Evolutionary conservation across 2,329 filamentous ascomycete genomes (phyloP).

Genomic region (Aschersonia sp.): DNA sequence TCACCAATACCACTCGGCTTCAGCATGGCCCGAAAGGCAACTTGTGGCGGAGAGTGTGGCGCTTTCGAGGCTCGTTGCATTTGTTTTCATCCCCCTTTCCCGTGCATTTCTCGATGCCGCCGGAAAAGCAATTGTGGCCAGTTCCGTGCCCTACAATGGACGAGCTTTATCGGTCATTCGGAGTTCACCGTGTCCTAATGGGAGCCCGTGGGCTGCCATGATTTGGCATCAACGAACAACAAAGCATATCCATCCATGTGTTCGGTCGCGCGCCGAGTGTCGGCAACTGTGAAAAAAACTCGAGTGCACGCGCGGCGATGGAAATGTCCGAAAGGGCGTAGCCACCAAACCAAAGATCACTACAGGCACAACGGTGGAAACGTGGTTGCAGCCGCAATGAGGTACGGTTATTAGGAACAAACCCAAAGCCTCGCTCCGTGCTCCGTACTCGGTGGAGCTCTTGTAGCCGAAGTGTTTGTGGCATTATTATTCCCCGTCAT

Average conservation of each 20-base stretch:
- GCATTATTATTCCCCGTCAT: too few relatives aligned
- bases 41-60: conserved; percentile 13
- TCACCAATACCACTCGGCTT: background rate
- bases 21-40: conserved; percentile 4
- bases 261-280: background rate
- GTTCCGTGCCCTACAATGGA: background rate
- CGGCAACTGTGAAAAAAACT: background rate
- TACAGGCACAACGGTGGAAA: background rate
- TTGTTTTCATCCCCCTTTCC: background rate
- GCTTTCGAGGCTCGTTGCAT: background rate
- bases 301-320: background rate
- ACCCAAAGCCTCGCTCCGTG: too few relatives aligned
- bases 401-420: too few relatives aligned
- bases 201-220: too few relatives aligned
- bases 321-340: background rate
- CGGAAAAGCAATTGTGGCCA: background rate
- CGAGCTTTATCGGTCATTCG: background rate
- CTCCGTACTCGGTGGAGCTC: too few relatives aligned
- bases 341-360: background rate
- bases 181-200: background rate
- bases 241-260: background rate
- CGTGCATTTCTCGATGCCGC: background rate
- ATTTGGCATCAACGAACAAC: too few relatives aligned
- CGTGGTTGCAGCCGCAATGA: too few relatives aligned
- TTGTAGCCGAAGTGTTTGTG: too few relatives aligned